These are phyloP conservation scores for Arthrocladium fulminans DNA, from an alignment of 2,329 filamentous ascomycete species.

Conservation along the genomic window DNA sequence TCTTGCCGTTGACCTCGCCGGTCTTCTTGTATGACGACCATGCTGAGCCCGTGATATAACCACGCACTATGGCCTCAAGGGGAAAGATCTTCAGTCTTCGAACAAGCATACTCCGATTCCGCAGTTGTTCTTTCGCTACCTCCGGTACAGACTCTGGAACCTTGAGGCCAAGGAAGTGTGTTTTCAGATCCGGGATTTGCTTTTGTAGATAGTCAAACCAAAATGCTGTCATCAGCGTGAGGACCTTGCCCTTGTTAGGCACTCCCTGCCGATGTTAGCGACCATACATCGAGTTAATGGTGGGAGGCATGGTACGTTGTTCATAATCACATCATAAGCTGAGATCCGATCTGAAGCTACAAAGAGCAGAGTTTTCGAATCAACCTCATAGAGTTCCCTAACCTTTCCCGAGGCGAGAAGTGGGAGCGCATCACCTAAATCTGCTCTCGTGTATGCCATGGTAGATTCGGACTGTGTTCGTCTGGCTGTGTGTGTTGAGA, in stretches of 20 bases:
- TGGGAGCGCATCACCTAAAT: constrained; percentile 37
- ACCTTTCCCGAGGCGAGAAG: constrained; percentile 62
- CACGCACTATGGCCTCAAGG: constrained; percentile 76
- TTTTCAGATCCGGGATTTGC: constrained; percentile 50
- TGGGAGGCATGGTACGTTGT: constrained; percentile 49
- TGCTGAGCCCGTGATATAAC: constrained; percentile 78
- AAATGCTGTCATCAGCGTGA: constrained; percentile 58
- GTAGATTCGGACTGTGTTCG: constrained; percentile 1
- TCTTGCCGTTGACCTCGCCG: constrained; percentile 72
- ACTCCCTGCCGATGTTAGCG: constrained; percentile 47
- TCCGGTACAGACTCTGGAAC: constrained; percentile 44
- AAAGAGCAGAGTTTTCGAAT: constrained; percentile 65
- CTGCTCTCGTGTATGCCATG: constrained; percentile 26
- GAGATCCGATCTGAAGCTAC: constrained; percentile 85
- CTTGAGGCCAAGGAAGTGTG: constrained; percentile 53
- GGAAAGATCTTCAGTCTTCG: constrained; percentile 65
- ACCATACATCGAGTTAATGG: constrained; percentile 16
- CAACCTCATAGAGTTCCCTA: constrained; percentile 68
- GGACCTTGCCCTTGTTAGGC: constrained; percentile 57
- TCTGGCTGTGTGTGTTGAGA: background rate
- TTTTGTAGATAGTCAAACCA: constrained; percentile 58
- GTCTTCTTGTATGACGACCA: constrained; percentile 67
- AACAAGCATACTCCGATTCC: constrained; percentile 65
- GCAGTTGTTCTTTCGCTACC: constrained; percentile 23
- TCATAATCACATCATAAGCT: constrained; percentile 86